phyloP scores from a whole-genome alignment of 2,329 filamentous ascomycete genomes.

The Fusarium cicatricum region DNA sequence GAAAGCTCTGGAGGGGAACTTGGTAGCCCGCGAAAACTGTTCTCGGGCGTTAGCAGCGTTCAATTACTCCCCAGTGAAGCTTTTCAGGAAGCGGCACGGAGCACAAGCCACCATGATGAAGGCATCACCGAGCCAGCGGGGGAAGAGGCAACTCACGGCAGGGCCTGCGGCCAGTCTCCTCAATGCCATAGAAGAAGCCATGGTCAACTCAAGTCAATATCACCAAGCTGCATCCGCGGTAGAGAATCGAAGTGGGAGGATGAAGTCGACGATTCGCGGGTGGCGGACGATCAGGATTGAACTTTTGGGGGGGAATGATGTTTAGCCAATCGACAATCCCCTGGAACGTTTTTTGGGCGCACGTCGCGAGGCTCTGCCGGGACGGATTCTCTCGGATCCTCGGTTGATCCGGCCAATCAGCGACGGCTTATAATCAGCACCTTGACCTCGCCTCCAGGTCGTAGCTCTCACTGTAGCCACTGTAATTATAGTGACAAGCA shows the following conservation, averaged over 20 bases:
- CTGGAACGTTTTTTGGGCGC: constrained; percentile 37
- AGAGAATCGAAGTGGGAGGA: constrained; percentile 37
- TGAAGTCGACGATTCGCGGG: constrained; percentile 17
- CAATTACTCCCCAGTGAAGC: constrained; percentile 19
- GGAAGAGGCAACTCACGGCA: constrained; percentile 56
- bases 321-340: constrained; percentile 39
- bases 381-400: constrained; percentile 46
- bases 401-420: constrained; percentile 49
- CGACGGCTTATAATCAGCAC: constrained; percentile 40
- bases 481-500: constrained; percentile 24
- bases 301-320: constrained; percentile 37
- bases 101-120: constrained; percentile 9
- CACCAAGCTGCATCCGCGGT: constrained; percentile 46
- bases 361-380: constrained; percentile 39
- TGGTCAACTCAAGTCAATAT: constrained; percentile 49
- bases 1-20: constrained; percentile 78
- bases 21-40: constrained; percentile 70
- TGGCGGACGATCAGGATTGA: constrained; percentile 40
- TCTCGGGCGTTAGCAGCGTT: constrained; percentile 33
- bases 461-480: constrained; percentile 22
- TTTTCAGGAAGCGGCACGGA: constrained; percentile 9
- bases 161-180: constrained; percentile 65
- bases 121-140: constrained; percentile 24
- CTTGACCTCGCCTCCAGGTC: constrained; percentile 20
- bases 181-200: constrained; percentile 72